A percentile compares a stretch with the other conserved stretches of the same genome.
These are phyloP conservation scores for Torrubiella hemipterigena DNA, from an alignment of 2,329 filamentous ascomycete genomes.

Conservation along the genomic window DNA sequence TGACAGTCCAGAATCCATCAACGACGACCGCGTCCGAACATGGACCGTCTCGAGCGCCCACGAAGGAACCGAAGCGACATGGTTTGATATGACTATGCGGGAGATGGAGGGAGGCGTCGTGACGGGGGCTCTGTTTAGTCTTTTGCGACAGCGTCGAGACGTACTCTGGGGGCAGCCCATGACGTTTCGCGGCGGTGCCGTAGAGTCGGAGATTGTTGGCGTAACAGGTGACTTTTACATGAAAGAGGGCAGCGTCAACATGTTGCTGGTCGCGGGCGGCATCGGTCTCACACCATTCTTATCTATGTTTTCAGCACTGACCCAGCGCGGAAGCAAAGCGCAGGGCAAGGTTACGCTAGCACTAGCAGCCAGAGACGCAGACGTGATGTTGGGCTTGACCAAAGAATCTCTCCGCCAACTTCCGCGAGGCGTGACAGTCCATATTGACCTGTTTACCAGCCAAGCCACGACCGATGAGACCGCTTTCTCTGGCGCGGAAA, in stretches of 20 bases:
- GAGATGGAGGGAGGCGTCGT: constrained; percentile 1
- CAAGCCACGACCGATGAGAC: neutral
- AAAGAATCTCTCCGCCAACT: neutral
- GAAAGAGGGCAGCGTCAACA: neutral
- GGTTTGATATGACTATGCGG: constrained; percentile 2
- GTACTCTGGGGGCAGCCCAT: neutral
- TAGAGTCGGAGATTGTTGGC: neutral
- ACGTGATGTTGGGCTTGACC: neutral
- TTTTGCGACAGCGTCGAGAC: neutral
- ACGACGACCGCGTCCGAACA: constrained; percentile 2
- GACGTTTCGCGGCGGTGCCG: neutral
- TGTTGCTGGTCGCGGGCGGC: neutral
- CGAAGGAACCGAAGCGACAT: neutral
- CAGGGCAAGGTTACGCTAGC: neutral
- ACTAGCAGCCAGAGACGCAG: neutral
- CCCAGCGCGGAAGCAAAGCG: neutral
- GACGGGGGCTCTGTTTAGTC: constrained; percentile 1
- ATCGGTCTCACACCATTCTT: constrained; percentile 1
- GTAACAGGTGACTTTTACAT: constrained; percentile 1
- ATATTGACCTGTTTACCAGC: constrained; percentile 1
- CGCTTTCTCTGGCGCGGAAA: neutral
- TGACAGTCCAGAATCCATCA: neutral
- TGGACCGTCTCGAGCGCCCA: constrained; percentile 2
- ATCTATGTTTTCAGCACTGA: neutral
- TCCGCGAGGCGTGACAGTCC: neutral